Evolutionary conservation across 2,329 filamentous ascomycete genomes (phyloP), one percentile per base, ranked within the genome.

Genomic region (Aspergillus persii): DNA sequence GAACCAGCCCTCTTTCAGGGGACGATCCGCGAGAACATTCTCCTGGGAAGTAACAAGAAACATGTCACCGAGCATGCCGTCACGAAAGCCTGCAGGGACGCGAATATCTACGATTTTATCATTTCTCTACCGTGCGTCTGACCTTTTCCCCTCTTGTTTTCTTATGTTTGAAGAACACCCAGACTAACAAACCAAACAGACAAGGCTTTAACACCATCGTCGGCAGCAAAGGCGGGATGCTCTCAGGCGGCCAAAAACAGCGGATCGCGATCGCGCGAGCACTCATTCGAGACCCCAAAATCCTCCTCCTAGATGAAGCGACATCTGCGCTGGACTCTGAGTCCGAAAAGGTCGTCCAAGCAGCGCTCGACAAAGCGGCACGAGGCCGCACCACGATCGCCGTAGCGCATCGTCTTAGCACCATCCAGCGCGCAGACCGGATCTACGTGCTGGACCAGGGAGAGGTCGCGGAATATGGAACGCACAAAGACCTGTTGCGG

Each of bases 401-500:
- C 0, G 92, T 97, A 1, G 94, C 94, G 1, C 93, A 97, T 76
- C 83, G 93, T 23, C 79, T 97, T 3, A 91, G 87, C 70, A 96
- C 93, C 0, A 96, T 97, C 61, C 91, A 96, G 72, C 91, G 92
- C 71, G 93, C 93, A 0, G 92, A 97, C 71, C 78, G 92, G 54
- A 97, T 97, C 66, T 96, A 94, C 65, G 93, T 97, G 9, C 92
- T 97, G 71, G 92, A 96, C 72, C 86, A 90, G 66, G 93, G 93
- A 2, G 82, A 85, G 57, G 84, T 97, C 44, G 89, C 93, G 1
- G 93, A 97, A 79, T 82, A 83, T 64, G 93, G 93, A 2, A 91
- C 87, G 9, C 93, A 97, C 70, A 67, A 77, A 0, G 89, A 91
- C 70, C 71, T 92, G 68, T 86, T 89, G 83, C 81, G 80, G 66